A percentile compares a stretch with the other conserved stretches of the same genome.
These are phyloP conservation scores for Capronia epimyces DNA, from an alignment of 2,329 filamentous ascomycete species.

Conservation along the genomic window DNA sequence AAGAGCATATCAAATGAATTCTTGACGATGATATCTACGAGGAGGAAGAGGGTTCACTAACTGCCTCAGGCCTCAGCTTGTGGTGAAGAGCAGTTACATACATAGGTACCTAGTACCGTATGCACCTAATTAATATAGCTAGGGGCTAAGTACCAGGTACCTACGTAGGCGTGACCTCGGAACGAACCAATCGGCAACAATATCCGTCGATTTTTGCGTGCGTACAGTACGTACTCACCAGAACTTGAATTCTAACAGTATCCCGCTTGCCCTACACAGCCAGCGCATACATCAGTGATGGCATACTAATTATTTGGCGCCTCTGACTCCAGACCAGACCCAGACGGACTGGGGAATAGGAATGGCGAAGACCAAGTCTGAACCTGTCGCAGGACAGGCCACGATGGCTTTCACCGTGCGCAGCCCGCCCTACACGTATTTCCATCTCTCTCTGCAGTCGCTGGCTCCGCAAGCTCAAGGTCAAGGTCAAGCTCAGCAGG, in stretches of 20 bases:
- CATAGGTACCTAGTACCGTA: too few relatives aligned
- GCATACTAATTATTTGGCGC: too few relatives aligned
- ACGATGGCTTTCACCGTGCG: slow-evolving; percentile 28
- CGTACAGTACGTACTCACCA: background rate
- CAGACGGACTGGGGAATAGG: background rate
- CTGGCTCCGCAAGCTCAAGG: slow-evolving; percentile 13
- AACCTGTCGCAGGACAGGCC: background rate
- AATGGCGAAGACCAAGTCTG: background rate
- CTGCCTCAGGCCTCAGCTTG: too few relatives aligned
- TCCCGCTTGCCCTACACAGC: too few relatives aligned
- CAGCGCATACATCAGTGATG: too few relatives aligned
- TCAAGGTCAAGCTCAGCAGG: slow-evolving; percentile 19
- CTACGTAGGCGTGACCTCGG: background rate
- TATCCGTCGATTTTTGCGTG: background rate
- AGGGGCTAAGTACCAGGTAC: too few relatives aligned
- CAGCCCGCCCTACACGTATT: slow-evolving; percentile 31
- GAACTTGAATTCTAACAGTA: background rate
- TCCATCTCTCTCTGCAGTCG: slow-evolving; percentile 28
- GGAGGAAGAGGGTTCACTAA: too few relatives aligned
- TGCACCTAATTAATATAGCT: too few relatives aligned
- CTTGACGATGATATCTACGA: too few relatives aligned
- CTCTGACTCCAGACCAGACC: too few relatives aligned
- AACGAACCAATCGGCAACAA: background rate
- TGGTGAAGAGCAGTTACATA: too few relatives aligned
- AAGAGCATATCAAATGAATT: too few relatives aligned